Base-by-base conservation (phyloP, 441 rosid species). In the Omphalea diandra region DNA sequence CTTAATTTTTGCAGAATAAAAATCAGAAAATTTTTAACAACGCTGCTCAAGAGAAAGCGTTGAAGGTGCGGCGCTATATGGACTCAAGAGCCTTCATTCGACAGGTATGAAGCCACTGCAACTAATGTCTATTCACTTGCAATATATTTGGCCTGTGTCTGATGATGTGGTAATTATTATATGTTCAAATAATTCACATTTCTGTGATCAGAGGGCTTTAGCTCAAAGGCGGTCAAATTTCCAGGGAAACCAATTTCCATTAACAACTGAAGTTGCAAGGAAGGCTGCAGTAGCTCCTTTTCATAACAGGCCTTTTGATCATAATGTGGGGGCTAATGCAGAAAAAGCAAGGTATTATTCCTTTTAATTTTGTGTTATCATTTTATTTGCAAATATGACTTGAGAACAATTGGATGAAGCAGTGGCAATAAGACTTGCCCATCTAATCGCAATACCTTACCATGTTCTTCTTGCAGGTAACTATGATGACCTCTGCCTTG, bases 221-320 rank as follows among this genome's bases (percentile, higher is more conserved):
- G 94, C 94, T 44, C 84, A 82, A 76, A 91, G 86, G 73, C 85
- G 91, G 84, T 82, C 97, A 49, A 85, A 84, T 76, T 84, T 90
- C 71, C 89, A 79, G 73, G 83, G 88, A 41, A 84, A 81, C 24
- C 90, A 79, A 71, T 91, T 90, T 74, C 90, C 93, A 73, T 71
- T 85, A 33, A 74, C 96, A 31, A 73, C 83, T 62, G 90, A 77
- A 63, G 80, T 76, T 82, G 88, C 97, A 55, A 67, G 76, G 68
- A 91, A 81, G 79, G 93, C 89, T 67, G 82, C 85, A 36, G 70
- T 61, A 81, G 80, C 77, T 78, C 87, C 88, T 52, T 67, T 81
- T 71, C 82, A 70, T 32, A 76, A 40, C 72, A 84, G 86, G 80
- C 84, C 85, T 83, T 83, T 77, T 73, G 78, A 57, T 77, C 85